Evolutionary conservation across 306 rosid species (phyloP).

Genomic region (Macrotyloma uniflorum): DNA sequence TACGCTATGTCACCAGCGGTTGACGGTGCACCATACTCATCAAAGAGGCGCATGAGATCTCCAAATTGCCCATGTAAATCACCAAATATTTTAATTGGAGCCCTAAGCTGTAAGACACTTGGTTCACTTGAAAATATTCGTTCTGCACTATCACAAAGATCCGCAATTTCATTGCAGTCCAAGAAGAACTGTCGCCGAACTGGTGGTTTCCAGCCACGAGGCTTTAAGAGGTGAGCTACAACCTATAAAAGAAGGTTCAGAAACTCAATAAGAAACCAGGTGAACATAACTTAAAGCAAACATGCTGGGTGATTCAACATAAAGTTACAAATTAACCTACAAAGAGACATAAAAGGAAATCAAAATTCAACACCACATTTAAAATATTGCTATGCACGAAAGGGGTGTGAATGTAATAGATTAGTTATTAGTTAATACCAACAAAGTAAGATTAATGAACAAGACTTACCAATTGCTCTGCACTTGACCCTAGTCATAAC

Average conservation of each 20-base stretch:
- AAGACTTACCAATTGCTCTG: constrained; percentile 27
- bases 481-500: constrained; percentile 9
- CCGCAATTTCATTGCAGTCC: constrained; percentile 99
- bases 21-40: constrained; percentile 98
- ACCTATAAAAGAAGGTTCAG: constrained; percentile 58
- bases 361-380: constrained; percentile 14
- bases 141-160: constrained; percentile 98
- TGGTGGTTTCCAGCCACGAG: constrained; percentile 99
- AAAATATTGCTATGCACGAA: constrained; percentile 9
- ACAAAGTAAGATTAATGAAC: constrained; percentile 24
- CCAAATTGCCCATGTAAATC: constrained; percentile 99
- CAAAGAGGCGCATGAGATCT: constrained; percentile 99
- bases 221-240: constrained; percentile 89
- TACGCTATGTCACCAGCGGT: constrained; percentile 99
- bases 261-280: constrained; percentile 30
- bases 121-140: constrained; percentile 97
- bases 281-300: constrained; percentile 30
- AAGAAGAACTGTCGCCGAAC: constrained; percentile 97
- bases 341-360: background rate
- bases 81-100: constrained; percentile 98
- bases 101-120: constrained; percentile 85
- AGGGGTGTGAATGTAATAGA: background rate
- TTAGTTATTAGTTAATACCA: background rate
- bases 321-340: constrained; percentile 17
- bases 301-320: constrained; percentile 14